Conservation (phyloP, 768 basidiomycete genomes). For the Agrocybe chaxingu region DNA sequence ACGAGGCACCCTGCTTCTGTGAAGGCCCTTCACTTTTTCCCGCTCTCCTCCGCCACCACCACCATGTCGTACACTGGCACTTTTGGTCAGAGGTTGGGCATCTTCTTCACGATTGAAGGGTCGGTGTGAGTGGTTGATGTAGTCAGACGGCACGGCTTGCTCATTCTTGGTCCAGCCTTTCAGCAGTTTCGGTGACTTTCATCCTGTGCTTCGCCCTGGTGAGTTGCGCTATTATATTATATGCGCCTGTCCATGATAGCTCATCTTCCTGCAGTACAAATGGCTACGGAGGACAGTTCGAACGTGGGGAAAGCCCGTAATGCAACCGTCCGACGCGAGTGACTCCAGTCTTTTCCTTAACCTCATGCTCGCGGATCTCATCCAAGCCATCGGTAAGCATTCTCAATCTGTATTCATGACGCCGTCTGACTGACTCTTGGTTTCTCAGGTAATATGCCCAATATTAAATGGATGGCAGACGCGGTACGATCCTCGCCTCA, state of each 20-base stretch:
- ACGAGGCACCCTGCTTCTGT: no score
- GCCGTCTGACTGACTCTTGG: neutral
- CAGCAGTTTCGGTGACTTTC: constrained; percentile 14
- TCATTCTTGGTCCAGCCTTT: constrained; percentile 11
- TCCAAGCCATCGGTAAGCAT: constrained; percentile 37
- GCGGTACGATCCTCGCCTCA: constrained; percentile 19
- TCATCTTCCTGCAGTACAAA: constrained; percentile 9
- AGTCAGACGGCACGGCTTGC: no score
- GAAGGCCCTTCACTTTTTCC: no score
- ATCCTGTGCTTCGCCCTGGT: constrained; percentile 25
- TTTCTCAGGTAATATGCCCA: constrained; percentile 36
- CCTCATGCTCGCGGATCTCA: constrained; percentile 43
- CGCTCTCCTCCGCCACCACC: no score
- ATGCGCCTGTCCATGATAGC: neutral
- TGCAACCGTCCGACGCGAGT: constrained; percentile 21
- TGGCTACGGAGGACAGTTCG: constrained; percentile 15
- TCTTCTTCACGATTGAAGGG: no score
- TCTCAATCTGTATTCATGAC: neutral
- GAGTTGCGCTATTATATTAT: neutral
- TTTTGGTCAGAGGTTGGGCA: no score
- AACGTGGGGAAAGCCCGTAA: constrained; percentile 6
- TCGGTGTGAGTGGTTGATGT: no score
- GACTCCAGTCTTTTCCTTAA: constrained; percentile 42
- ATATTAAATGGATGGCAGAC: constrained; percentile 37
- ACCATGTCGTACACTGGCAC: no score